phyloP scores from a whole-genome alignment of 192 early-diverging fungal species.

The Phycomyces nitens region DNA sequence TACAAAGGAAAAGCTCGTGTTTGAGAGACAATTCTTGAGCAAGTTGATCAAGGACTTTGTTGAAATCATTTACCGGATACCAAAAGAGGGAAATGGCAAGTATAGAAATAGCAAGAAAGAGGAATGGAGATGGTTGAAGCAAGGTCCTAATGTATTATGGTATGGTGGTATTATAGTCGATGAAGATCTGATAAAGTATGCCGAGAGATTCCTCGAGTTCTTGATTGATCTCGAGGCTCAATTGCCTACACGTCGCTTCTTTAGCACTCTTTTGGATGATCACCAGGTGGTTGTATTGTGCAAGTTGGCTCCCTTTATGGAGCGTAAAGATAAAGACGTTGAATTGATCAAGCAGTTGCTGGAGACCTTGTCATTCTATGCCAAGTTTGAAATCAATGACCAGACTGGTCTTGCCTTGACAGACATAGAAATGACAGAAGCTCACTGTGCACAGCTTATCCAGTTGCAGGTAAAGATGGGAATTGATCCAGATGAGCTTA shows the following conservation, averaged over 20 bases:
- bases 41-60: slow-evolving; percentile 65
- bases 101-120: background rate
- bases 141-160: background rate
- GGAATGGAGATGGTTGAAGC: background rate
- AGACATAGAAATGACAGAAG: slow-evolving; percentile 57
- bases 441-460: slow-evolving; percentile 59
- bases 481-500: background rate
- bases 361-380: slow-evolving; percentile 67
- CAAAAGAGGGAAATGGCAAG: slow-evolving; percentile 44
- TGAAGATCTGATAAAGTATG: slow-evolving; percentile 53
- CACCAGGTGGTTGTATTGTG: slow-evolving; percentile 63
- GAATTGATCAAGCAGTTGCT: slow-evolving; percentile 62
- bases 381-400: slow-evolving; percentile 79
- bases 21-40: slow-evolving; percentile 66
- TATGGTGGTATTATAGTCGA: slow-evolving; percentile 15
- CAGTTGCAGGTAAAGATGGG: slow-evolving; percentile 57
- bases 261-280: slow-evolving; percentile 78
- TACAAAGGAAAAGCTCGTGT: slow-evolving; percentile 49
- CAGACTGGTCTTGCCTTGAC: slow-evolving; percentile 74
- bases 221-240: slow-evolving; percentile 86
- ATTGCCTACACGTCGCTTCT: slow-evolving; percentile 87
- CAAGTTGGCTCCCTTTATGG: slow-evolving; percentile 44
- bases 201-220: slow-evolving; percentile 77
- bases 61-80: slow-evolving; percentile 51
- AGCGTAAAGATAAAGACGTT: slow-evolving; percentile 29